Evolutionary conservation across 257 asterid genomes (phyloP).

Genomic region (Nicotiana otophora): DNA sequence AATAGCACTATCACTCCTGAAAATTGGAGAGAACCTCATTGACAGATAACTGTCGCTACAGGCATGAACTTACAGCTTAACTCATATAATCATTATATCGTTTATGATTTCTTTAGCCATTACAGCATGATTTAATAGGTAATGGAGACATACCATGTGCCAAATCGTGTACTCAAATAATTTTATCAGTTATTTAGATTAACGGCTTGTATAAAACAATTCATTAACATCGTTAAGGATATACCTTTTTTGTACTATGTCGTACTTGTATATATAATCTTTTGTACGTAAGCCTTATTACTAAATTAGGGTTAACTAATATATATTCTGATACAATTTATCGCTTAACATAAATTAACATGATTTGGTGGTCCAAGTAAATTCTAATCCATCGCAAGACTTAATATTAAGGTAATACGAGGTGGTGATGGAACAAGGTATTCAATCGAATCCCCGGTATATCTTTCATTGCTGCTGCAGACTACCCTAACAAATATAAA

Average conservation of each 20-base stretch:
- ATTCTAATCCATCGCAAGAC: not conserved
- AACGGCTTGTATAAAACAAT: not conserved
- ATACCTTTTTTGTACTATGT: no score
- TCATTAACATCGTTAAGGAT: not conserved
- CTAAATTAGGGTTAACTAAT: not conserved
- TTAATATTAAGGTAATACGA: not conserved
- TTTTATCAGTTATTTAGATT: not conserved
- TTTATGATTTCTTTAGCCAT: not conserved
- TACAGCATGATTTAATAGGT: not conserved
- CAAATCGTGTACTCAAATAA: not conserved
- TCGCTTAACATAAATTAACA: not conserved
- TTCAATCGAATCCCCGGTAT: not conserved
- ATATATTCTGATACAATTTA: not conserved
- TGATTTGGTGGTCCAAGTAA: not conserved
- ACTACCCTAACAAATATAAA: not conserved
- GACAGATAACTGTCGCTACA: no score
- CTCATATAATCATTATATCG: not conserved
- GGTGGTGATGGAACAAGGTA: not conserved
- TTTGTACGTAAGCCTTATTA: no score
- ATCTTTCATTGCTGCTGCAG: not conserved
- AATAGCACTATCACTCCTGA: no score
- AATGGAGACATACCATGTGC: not conserved
- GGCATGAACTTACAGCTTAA: no score
- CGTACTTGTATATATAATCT: no score
- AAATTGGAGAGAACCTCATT: no score